Evolutionary conservation across 2,329 filamentous ascomycete genomes (phyloP), one percentile per base, ranked within the genome.

Genomic region (Ophiocordyceps unilateralis): DNA sequence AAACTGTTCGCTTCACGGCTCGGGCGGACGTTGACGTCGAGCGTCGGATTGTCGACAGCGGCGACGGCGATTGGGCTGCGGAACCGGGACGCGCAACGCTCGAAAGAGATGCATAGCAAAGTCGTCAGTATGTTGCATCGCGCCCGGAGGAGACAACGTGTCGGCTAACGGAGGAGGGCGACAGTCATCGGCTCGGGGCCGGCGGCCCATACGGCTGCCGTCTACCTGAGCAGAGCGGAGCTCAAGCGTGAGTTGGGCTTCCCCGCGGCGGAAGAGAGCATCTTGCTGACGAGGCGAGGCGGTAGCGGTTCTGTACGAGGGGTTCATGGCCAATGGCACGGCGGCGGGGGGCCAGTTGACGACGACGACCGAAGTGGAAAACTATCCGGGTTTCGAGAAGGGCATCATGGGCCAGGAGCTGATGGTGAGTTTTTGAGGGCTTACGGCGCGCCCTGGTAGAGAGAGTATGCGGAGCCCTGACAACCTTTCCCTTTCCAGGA

Each of bases 281-380:
- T 14, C 4, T 39, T 6, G 36, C 20, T 39, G 36, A 39, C 19
- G 11, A n/a, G n/a, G n/a, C n/a, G n/a, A n/a, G n/a, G 36, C 19
- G 5, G 21, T 48, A 77, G 77, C 91, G 49, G 83, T 95, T 49
- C 73, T 98, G 52, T 98, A 96, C 61, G 91, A 98, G 68, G 91
- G 91, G 53, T 94, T 98, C 74, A 79, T 98, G 62, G 91, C 91
- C 55, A 91, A 95, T 58, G 91, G 89, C 57, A 93, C 93, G 55
- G 91, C 91, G 7, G 86, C 91, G 39, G 91, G 91, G 53, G 91
- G 91, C 45, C 91, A 98, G 72, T 74, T 98, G 53, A 98, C 93
- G 44, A 98, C 93, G 22, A 98, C 91, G 44, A 96, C 93, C 56
- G 93, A 98, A 53, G 79, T 98, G 46, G 91, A 98, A 71, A 98